Evolutionary conservation across 1,284 basidiomycete genomes (phyloP).

Genomic region (Anthracocystis panici-leucophaei): DNA sequence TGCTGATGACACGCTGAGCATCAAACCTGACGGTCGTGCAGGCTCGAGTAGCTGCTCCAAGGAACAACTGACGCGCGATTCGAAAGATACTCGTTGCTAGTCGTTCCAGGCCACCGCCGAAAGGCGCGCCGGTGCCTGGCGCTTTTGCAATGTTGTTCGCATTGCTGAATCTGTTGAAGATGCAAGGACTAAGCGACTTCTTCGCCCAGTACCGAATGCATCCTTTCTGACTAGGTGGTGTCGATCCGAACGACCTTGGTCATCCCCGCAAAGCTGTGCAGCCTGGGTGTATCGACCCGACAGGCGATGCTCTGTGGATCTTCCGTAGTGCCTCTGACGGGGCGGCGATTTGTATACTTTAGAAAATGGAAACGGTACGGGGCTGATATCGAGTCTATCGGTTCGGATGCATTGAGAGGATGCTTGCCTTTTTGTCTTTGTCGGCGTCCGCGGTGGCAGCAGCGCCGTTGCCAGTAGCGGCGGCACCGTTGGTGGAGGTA

Average conservation of each 20-base stretch:
- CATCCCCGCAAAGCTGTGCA: not conserved
- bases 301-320: not conserved
- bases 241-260: not conserved
- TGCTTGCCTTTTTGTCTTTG: conserved; percentile 68
- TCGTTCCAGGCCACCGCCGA: not conserved
- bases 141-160: not conserved
- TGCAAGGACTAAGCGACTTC: conserved; percentile 4
- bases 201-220: not conserved
- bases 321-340: not conserved
- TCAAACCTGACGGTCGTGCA: not conserved
- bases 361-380: not conserved
- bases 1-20: not conserved
- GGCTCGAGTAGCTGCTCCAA: not conserved
- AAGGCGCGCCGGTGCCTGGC: not conserved
- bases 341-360: conserved; percentile 15
- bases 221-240: not conserved
- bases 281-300: not conserved
- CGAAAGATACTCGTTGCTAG: not conserved
- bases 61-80: not conserved
- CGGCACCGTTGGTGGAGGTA: conserved; percentile 58
- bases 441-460: conserved; percentile 57
- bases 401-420: conserved; percentile 19
- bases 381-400: conserved; percentile 16
- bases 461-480: conserved; percentile 52
- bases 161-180: not conserved